These are phyloP conservation scores for Candida anglica DNA, from an alignment of 805 yeast species.

Conservation along the genomic window DNA sequence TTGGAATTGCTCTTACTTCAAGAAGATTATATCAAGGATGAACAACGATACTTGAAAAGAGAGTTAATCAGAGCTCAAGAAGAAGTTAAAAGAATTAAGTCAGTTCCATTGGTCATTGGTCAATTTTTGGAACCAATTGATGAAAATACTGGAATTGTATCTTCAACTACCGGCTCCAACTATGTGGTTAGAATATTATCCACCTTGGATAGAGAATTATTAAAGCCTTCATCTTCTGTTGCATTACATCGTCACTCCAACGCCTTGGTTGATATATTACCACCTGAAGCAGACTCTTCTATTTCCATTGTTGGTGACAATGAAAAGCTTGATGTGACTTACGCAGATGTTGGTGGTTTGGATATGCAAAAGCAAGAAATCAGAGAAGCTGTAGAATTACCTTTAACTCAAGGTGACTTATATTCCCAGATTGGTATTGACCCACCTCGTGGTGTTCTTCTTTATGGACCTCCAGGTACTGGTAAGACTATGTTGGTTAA, in stretches of 20 bases:
- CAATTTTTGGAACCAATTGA: slow-evolving; percentile 97
- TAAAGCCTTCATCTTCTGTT: slow-evolving; percentile 92
- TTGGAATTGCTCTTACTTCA: slow-evolving; percentile 79
- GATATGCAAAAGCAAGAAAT: slow-evolving; percentile 99
- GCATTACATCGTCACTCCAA: slow-evolving; percentile 98
- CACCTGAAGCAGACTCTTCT: slow-evolving; percentile 97
- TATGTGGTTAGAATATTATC: slow-evolving; percentile 94
- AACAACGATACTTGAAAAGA: slow-evolving; percentile 91
- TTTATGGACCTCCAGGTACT: slow-evolving; percentile 99
- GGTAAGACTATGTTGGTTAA: slow-evolving; percentile 99
- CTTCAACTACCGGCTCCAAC: slow-evolving; percentile 96
- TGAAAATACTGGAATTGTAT: slow-evolving; percentile 92
- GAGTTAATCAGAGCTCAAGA: slow-evolving; percentile 97
- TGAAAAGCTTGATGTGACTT: slow-evolving; percentile 88
- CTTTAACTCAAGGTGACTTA: slow-evolving; percentile 91
- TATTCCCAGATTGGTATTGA: slow-evolving; percentile 98
- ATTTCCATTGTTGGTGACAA: slow-evolving; percentile 93
- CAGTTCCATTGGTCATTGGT: slow-evolving; percentile 97
- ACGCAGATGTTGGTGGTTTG: slow-evolving; percentile 97
- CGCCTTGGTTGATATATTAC: slow-evolving; percentile 93
- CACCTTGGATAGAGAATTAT: slow-evolving; percentile 88
- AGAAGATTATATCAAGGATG: slow-evolving; percentile 97
- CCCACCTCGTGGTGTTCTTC: slow-evolving; percentile 95
- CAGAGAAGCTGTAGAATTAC: slow-evolving; percentile 96
- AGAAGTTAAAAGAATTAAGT: slow-evolving; percentile 95